These are phyloP conservation scores for Stenocarpella maydis DNA, from an alignment of 2,329 filamentous ascomycete species.

Conservation along the genomic window DNA sequence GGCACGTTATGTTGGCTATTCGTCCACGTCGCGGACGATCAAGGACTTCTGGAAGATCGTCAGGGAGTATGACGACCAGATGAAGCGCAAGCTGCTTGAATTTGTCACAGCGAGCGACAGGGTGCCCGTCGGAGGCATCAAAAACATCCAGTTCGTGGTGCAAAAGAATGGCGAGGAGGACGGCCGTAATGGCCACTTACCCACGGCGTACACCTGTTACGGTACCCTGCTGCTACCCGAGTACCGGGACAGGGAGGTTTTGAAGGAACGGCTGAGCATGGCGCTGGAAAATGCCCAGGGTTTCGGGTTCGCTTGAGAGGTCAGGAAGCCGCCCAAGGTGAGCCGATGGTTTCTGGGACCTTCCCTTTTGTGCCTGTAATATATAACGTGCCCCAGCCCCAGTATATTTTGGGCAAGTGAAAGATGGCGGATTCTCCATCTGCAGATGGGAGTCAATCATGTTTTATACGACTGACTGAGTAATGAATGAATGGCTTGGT, in stretches of 20 bases:
- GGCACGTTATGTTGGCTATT: constrained; percentile 84
- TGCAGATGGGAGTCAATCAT: background rate
- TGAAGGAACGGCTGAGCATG: constrained; percentile 80
- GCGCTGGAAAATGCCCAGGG: constrained; percentile 89
- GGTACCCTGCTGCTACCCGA: constrained; percentile 86
- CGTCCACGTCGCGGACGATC: constrained; percentile 73
- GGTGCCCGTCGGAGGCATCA: constrained; percentile 85
- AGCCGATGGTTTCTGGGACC: background rate
- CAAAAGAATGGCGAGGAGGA: constrained; percentile 76
- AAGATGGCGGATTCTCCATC: background rate
- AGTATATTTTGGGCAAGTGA: background rate
- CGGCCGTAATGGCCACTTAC: constrained; percentile 66
- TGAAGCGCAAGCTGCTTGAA: constrained; percentile 81
- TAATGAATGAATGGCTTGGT: background rate
- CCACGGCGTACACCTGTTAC: constrained; percentile 93
- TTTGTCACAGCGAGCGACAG: constrained; percentile 95
- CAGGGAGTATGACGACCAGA: constrained; percentile 68
- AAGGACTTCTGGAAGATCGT: constrained; percentile 87
- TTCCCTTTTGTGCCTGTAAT: background rate
- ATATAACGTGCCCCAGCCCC: background rate
- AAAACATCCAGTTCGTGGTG: constrained; percentile 83
- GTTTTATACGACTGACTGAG: background rate
- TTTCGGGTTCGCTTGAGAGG: constrained; percentile 74
- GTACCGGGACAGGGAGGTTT: constrained; percentile 74
- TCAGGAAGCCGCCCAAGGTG: background rate